Conservation (phyloP, 2,329 filamentous ascomycete species). For the Hypoxylon sp. region DNA sequence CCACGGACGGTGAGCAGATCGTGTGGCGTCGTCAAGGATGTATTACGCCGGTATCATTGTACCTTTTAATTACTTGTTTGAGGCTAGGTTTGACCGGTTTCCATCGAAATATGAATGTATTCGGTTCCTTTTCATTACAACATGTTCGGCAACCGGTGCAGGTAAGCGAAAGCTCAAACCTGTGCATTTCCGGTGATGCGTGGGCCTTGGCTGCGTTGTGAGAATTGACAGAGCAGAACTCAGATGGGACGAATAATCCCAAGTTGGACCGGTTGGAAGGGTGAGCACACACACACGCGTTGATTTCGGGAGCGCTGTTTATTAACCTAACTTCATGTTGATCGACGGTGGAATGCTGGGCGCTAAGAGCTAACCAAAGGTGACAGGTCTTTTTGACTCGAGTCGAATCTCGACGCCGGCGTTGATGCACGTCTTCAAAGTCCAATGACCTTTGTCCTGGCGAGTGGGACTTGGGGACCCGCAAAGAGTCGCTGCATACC, state of each 20-base stretch:
- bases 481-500: constrained; percentile 39
- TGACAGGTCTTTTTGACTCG: constrained; percentile 37
- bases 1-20: constrained; percentile 41
- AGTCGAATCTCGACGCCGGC: constrained; percentile 31
- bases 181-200: constrained; percentile 37
- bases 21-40: constrained; percentile 43
- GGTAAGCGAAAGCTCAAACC: constrained; percentile 30
- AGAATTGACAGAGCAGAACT: constrained; percentile 40
- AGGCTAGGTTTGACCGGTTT: constrained; percentile 23
- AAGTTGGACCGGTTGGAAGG: constrained; percentile 10
- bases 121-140: constrained; percentile 22
- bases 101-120: constrained; percentile 20
- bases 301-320: constrained; percentile 27
- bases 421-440: constrained; percentile 42
- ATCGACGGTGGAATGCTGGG: constrained; percentile 33
- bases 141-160: constrained; percentile 36
- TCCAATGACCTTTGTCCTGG: constrained; percentile 36
- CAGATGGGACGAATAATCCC: constrained; percentile 32
- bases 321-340: constrained; percentile 35
- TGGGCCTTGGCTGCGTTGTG: constrained; percentile 31
- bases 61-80: constrained; percentile 28
- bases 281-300: constrained; percentile 17
- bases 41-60: constrained; percentile 33
- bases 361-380: constrained; percentile 38
- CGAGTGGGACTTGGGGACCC: constrained; percentile 36